phyloP scores from a whole-genome alignment of 2,329 filamentous ascomycete genomes.

The Diaporthe vaccinii region DNA sequence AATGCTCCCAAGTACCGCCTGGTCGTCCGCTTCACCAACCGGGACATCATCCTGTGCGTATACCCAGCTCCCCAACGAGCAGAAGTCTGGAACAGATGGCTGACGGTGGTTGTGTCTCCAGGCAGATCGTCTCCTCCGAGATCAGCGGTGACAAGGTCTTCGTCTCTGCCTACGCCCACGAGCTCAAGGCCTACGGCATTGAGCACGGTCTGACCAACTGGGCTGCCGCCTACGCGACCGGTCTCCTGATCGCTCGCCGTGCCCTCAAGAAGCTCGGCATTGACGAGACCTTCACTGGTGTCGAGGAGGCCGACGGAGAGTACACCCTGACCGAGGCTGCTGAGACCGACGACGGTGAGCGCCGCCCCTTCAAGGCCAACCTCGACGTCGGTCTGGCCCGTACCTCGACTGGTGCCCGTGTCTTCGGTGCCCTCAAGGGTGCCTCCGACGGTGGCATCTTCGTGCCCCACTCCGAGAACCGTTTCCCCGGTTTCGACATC shows the following conservation, averaged over 20 bases:
- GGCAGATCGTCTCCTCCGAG: conserved; percentile 97
- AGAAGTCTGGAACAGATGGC: background rate
- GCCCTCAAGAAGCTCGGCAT: conserved; percentile 97
- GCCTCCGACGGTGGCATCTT: conserved; percentile 98
- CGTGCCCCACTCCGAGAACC: conserved; percentile 98
- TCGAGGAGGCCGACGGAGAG: conserved; percentile 97
- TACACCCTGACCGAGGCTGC: conserved; percentile 94
- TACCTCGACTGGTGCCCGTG: conserved; percentile 97
- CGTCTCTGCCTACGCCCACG: conserved; percentile 91
- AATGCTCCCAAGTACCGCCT: conserved; percentile 99
- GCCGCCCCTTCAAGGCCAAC: conserved; percentile 99
- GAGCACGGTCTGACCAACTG: conserved; percentile 99
- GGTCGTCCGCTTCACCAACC: conserved; percentile 99
- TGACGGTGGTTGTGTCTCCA: conserved; percentile 71
- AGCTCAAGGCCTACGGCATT: conserved; percentile 98
- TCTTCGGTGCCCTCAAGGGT: conserved; percentile 99
- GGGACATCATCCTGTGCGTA: conserved; percentile 68
- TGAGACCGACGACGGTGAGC: conserved; percentile 90
- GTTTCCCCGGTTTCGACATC: conserved; percentile 98
- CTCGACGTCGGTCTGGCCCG: conserved; percentile 97
- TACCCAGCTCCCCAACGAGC: background rate
- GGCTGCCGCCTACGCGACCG: conserved; percentile 96
- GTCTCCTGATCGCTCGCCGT: conserved; percentile 96
- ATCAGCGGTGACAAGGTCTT: conserved; percentile 99
- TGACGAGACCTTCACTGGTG: conserved; percentile 92